A percentile compares a stretch with the other conserved stretches of the same genome.
Conservation (phyloP, 306 rosid species). For the Lotus japonicus region DNA sequence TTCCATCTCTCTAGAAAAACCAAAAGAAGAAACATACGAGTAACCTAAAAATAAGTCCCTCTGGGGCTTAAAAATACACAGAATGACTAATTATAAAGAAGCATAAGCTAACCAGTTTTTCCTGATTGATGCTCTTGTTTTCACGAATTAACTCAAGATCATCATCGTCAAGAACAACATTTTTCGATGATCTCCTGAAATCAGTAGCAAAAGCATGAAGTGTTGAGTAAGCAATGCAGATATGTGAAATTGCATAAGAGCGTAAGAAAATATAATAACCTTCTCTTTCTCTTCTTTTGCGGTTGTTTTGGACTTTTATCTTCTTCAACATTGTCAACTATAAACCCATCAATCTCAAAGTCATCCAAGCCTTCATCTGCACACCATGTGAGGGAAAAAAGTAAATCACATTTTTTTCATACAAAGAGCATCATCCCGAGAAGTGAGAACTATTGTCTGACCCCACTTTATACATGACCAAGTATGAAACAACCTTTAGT, state of each 20-base stretch:
- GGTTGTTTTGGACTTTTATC: not conserved
- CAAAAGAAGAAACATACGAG: constrained; percentile 3
- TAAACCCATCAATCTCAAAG: constrained; percentile 38
- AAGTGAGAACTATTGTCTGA: not conserved
- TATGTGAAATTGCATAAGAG: constrained; percentile 14
- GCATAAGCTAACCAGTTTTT: constrained; percentile 18
- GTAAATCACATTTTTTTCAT: not conserved
- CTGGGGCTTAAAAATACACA: not conserved
- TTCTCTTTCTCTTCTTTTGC: constrained; percentile 26
- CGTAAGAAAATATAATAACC: not conserved
- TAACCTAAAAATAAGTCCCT: not conserved
- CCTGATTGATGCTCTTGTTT: constrained; percentile 14
- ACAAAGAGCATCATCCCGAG: not conserved
- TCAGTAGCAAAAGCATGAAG: not conserved
- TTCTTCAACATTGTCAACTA: constrained; percentile 20
- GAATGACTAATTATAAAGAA: not conserved
- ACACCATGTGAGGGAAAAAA: not conserved
- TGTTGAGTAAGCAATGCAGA: not conserved
- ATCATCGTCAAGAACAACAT: constrained; percentile 33
- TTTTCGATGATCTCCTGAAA: constrained; percentile 26
- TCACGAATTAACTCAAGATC: constrained; percentile 45
- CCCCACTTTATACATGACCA: not conserved
- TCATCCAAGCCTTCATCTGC: constrained; percentile 35
- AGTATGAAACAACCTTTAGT: too few species aligned
- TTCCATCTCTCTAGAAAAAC: constrained; percentile 19